Conservation (phyloP, 1,284 basidiomycete genomes). For the Apiotrichum laibachii region DNA sequence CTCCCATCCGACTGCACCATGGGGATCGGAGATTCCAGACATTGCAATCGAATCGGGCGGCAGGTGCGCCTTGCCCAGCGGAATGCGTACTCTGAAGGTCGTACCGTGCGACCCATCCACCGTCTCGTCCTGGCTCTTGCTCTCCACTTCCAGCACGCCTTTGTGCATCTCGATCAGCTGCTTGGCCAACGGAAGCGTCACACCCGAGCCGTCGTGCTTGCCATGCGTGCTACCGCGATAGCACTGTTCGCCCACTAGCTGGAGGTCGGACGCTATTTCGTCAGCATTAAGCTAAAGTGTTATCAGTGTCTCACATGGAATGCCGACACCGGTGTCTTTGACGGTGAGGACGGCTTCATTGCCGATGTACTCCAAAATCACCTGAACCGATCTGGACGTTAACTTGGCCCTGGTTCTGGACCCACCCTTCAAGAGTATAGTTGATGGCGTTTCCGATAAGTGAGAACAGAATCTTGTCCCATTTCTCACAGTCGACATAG, state of each 20-base stretch:
- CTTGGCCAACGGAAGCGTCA: constrained; percentile 43
- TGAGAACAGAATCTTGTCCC: constrained; percentile 54
- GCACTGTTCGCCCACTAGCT: constrained; percentile 48
- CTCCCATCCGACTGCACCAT: not conserved
- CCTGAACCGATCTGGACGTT: constrained; percentile 22
- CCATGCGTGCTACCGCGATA: constrained; percentile 46
- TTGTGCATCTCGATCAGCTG: constrained; percentile 53
- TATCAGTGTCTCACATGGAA: constrained; percentile 26
- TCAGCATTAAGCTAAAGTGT: not conserved
- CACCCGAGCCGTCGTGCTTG: constrained; percentile 51
- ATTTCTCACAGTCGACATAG: constrained; percentile 51
- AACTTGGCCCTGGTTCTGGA: not conserved
- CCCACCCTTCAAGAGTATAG: constrained; percentile 40
- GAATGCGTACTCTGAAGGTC: constrained; percentile 40
- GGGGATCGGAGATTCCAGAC: not conserved
- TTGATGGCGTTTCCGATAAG: constrained; percentile 51
- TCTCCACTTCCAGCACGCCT: constrained; percentile 49
- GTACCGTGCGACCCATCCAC: constrained; percentile 42
- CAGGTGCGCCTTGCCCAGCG: constrained; percentile 42
- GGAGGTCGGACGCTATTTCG: constrained; percentile 33
- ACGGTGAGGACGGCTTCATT: constrained; percentile 40
- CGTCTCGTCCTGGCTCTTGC: constrained; percentile 35
- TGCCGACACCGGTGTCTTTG: constrained; percentile 52
- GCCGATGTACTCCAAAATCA: constrained; percentile 30
- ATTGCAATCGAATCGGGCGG: not conserved